A percentile compares a stretch with the other conserved stretches of the same genome.
phyloP scores from a whole-genome alignment of 352 stramenopile species.

The Pythium chondricola region DNA sequence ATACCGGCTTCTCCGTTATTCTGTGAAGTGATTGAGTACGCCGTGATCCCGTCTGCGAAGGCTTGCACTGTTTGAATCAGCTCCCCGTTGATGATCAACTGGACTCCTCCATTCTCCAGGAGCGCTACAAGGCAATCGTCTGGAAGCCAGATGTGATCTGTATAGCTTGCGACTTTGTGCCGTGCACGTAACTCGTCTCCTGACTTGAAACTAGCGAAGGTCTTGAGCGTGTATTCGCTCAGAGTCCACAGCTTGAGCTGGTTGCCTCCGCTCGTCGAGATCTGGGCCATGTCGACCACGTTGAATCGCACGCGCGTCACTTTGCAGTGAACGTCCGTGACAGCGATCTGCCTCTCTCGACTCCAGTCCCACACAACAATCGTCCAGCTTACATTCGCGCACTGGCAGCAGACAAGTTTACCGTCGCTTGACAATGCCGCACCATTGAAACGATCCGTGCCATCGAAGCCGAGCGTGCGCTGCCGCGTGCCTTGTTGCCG shows the following conservation, averaged over 20 bases:
- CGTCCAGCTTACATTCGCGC: slow-evolving; percentile 44
- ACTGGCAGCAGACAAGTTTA: slow-evolving; percentile 57
- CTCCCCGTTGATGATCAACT: slow-evolving; percentile 70
- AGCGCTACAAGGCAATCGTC: slow-evolving; percentile 61
- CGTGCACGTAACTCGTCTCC: slow-evolving; percentile 53
- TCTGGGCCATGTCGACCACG: slow-evolving; percentile 66
- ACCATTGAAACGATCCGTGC: slow-evolving; percentile 43
- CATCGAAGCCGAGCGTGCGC: slow-evolving; percentile 37
- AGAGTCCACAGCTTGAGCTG: slow-evolving; percentile 74
- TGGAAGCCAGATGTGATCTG: slow-evolving; percentile 65
- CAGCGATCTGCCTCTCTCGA: slow-evolving; percentile 51
- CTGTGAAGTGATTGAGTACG: slow-evolving; percentile 26
- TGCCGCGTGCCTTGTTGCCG: slow-evolving; percentile 11
- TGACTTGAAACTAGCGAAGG: slow-evolving; percentile 70
- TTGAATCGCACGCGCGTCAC: slow-evolving; percentile 76
- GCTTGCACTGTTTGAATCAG: slow-evolving; percentile 56
- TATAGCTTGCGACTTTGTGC: slow-evolving; percentile 38
- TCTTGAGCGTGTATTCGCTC: slow-evolving; percentile 61
- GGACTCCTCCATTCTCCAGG: slow-evolving; percentile 65
- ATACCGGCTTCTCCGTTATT: slow-evolving; percentile 58
- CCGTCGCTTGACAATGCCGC: slow-evolving; percentile 60
- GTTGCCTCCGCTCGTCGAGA: slow-evolving; percentile 65
- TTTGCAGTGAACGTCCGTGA: slow-evolving; percentile 57
- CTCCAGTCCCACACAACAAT: slow-evolving; percentile 76
- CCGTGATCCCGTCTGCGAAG: not conserved